Conservation (phyloP, 75 land plant species). For the Pinus tabuliformis region DNA sequence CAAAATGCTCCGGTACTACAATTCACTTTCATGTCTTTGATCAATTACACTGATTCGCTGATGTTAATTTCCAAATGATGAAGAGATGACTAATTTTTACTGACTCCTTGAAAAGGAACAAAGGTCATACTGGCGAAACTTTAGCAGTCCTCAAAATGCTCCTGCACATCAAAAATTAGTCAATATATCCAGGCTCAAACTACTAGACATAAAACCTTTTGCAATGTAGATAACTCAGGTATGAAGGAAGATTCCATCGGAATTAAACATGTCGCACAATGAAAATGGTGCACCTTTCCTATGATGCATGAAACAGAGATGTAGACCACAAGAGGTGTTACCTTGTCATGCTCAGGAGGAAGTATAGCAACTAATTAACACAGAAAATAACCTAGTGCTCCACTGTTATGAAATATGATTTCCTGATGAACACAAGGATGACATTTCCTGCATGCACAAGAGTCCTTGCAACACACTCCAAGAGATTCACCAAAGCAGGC, state of each 20-base stretch:
- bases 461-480: slow-evolving; percentile 6
- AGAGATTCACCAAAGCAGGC: slow-evolving; percentile 6
- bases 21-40: not conserved
- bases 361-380: not conserved
- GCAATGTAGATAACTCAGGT: not conserved
- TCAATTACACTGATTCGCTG: not conserved
- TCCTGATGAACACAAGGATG: not conserved
- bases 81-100: not conserved
- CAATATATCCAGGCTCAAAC: not conserved
- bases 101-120: not conserved
- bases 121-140: not conserved
- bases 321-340: not conserved
- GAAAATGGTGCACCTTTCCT: not conserved
- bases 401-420: not conserved
- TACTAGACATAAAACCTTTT: not conserved
- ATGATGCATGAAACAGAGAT: slow-evolving; percentile 3
- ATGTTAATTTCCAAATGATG: not conserved
- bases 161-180: not conserved
- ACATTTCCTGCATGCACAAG: slow-evolving; percentile 5
- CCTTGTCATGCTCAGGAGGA: not conserved
- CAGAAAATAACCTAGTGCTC: not conserved
- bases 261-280: not conserved
- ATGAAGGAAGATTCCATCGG: not conserved
- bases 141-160: not conserved
- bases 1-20: not conserved